Conservation (phyloP, 495 filamentous ascomycete genomes). For the Neurospora tetrasperma region DNA sequence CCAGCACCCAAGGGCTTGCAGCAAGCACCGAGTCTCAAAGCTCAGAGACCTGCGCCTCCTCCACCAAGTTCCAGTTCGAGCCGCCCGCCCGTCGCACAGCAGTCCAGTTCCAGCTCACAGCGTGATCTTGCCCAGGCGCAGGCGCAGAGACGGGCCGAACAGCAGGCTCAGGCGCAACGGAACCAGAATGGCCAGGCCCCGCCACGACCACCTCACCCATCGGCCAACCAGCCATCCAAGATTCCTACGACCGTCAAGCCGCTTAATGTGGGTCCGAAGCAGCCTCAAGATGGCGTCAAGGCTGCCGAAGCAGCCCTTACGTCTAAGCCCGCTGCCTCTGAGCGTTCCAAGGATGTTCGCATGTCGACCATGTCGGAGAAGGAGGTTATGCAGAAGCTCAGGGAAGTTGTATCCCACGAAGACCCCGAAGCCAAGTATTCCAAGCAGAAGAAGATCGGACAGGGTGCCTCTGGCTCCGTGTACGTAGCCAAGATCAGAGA, state of each 20-base stretch:
- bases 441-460: constrained; percentile 98
- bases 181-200: constrained; percentile 25
- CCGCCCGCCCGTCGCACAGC: constrained; percentile 32
- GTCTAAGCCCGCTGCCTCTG: constrained; percentile 52
- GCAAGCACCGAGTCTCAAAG: constrained; percentile 38
- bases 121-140: constrained; percentile 16
- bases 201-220: constrained; percentile 19
- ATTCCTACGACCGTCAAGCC: constrained; percentile 74
- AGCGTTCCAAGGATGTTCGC: constrained; percentile 77
- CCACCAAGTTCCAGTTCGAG: constrained; percentile 29
- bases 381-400: constrained; percentile 91
- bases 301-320: constrained; percentile 74
- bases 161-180: constrained; percentile 11
- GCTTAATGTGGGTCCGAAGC: constrained; percentile 79
- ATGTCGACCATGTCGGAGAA: constrained; percentile 96
- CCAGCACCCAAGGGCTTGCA: constrained; percentile 45
- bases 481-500: constrained; percentile 93
- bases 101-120: constrained; percentile 26
- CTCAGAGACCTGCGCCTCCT: constrained; percentile 42
- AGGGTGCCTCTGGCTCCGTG: constrained; percentile 93
- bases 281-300: constrained; percentile 56
- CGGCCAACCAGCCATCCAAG: constrained; percentile 40
- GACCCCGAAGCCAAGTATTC: constrained; percentile 87
- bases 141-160: constrained; percentile 22
- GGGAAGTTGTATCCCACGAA: constrained; percentile 85